Conservation (phyloP, 345 rosid genomes). For the Dipteronia dyeriana region DNA sequence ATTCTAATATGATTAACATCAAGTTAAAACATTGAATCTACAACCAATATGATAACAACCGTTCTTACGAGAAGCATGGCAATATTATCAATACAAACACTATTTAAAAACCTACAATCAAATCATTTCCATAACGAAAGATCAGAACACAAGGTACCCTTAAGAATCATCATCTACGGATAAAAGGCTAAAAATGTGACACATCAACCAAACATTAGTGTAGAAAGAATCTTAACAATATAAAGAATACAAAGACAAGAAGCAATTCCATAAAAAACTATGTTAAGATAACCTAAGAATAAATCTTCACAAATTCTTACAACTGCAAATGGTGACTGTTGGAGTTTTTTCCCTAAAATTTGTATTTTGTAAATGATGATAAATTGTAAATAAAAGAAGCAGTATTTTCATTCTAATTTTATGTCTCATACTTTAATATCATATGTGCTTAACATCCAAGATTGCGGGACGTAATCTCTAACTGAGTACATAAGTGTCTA, state of each 20-base stretch:
- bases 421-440: no score
- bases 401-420: no score
- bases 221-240: background rate
- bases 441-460: no score
- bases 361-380: no score
- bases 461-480: no score
- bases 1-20: background rate
- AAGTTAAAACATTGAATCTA: background rate
- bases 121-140: background rate
- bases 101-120: background rate
- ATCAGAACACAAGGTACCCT: background rate
- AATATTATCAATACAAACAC: background rate
- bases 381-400: no score
- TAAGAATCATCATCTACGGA: background rate
- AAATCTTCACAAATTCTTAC: background rate
- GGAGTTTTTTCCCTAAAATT: no score
- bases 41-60: background rate
- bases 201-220: background rate
- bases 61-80: background rate
- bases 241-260: background rate
- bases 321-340: slow-evolving; percentile 5
- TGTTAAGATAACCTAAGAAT: background rate
- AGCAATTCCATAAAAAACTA: slow-evolving; percentile 11
- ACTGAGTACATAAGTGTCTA: no score
- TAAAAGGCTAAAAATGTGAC: background rate